These are phyloP conservation scores for Myrica gale DNA, from an alignment of 306 rosid genomes.

Conservation along the genomic window DNA sequence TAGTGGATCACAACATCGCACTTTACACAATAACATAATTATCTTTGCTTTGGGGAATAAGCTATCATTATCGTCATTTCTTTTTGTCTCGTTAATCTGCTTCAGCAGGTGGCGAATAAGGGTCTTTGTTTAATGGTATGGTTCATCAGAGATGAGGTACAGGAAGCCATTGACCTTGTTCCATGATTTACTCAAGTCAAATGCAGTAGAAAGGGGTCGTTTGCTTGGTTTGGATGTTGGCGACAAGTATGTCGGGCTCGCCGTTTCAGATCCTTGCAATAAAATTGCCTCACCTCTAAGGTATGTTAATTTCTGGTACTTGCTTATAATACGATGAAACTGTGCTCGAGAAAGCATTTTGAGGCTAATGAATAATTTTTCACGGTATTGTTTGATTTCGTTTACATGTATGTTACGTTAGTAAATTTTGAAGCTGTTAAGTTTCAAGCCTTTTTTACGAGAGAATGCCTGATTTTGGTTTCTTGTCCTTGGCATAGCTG, in stretches of 20 bases:
- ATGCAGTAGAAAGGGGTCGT: constrained; percentile 37
- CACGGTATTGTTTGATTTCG: not conserved
- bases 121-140: not conserved
- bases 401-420: not conserved
- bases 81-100: not conserved
- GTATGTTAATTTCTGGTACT: constrained; percentile 24
- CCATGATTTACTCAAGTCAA: constrained; percentile 39
- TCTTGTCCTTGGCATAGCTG: not conserved
- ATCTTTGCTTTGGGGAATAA: not conserved
- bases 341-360: not conserved
- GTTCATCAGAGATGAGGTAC: constrained; percentile 43
- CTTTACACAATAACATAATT: not conserved
- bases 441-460: not conserved
- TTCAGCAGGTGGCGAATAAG: not conserved
- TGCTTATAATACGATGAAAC: not conserved
- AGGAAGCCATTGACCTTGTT: constrained; percentile 58
- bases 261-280: constrained; percentile 65
- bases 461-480: not conserved
- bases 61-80: not conserved
- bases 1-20: not conserved
- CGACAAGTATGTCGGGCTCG: constrained; percentile 70
- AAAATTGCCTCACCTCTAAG: constrained; percentile 64
- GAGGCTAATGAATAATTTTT: not conserved
- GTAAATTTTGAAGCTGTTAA: not conserved
- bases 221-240: constrained; percentile 89